Percentiles rank a stretch among this genome's conserved stretches.
Conservation (phyloP, 2,329 filamentous ascomycete species). For the Paraconiothyrium sp. region DNA sequence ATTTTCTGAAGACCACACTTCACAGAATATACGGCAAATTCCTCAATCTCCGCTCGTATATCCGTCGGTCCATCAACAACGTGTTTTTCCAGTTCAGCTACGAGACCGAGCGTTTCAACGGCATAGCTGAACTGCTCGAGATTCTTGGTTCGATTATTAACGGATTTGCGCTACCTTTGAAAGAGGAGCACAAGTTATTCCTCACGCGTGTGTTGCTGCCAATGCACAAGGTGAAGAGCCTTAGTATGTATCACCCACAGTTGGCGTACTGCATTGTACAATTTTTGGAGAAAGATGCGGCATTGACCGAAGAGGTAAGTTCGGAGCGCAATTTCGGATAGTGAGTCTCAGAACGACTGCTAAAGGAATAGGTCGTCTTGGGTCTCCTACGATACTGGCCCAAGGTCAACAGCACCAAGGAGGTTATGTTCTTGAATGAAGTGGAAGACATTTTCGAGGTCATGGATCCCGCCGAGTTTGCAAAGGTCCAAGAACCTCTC, state of each 20-base stretch:
- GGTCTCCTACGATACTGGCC: constrained; percentile 97
- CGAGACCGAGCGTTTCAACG: constrained; percentile 98
- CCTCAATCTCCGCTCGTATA: constrained; percentile 95
- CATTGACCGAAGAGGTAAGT: constrained; percentile 91
- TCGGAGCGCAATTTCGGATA: constrained; percentile 4
- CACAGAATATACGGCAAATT: constrained; percentile 99
- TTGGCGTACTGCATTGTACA: constrained; percentile 99
- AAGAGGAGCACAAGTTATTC: constrained; percentile 99
- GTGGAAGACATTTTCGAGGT: constrained; percentile 99
- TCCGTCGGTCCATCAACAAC: constrained; percentile 98
- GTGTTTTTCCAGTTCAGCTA: constrained; percentile 99
- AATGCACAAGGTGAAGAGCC: constrained; percentile 96
- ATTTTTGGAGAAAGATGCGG: constrained; percentile 97
- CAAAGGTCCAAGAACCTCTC: constrained; percentile 96
- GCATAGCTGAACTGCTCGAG: constrained; percentile 94
- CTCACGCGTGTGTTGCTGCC: constrained; percentile 91
- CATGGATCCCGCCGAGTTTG: constrained; percentile 98
- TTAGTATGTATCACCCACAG: constrained; percentile 99
- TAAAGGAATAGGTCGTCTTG: constrained; percentile 76
- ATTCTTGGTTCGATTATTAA: constrained; percentile 99
- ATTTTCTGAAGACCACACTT: constrained; percentile 97
- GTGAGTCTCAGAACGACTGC: constrained; percentile 16
- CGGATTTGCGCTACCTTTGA: constrained; percentile 93
- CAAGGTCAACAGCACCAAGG: constrained; percentile 99
- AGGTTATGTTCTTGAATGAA: constrained; percentile 99